Percentiles rank a stretch among this genome's conserved stretches.
Evolutionary conservation across 2,329 filamentous ascomycete genomes (phyloP).

Genomic region (Fusarium stilboides): DNA sequence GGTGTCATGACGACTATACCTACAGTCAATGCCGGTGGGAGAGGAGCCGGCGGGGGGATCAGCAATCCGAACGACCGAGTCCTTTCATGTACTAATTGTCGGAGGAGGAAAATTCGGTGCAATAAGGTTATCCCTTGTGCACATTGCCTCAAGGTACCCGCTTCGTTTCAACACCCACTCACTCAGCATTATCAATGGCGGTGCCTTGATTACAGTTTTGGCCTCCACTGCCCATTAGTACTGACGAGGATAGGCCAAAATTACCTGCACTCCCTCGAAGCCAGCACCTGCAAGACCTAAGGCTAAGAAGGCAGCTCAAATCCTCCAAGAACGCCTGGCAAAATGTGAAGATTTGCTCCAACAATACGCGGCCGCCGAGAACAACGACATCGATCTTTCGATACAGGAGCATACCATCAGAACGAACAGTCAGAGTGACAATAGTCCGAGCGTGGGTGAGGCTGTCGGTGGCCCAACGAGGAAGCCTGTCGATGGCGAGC

Average conservation of each 20-base stretch:
- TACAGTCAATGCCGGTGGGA: no score
- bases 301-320: neutral
- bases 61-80: neutral
- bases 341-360: neutral
- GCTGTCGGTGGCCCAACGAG: neutral
- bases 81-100: constrained; percentile 8
- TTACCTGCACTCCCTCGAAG: neutral
- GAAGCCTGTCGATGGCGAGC: neutral
- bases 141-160: constrained; percentile 1
- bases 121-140: constrained; percentile 5
- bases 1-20: no score
- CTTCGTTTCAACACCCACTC: no score
- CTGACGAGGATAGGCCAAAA: neutral
- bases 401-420: no score
- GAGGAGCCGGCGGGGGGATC: neutral
- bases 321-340: neutral
- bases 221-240: neutral
- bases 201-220: no score
- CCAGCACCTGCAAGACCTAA: neutral
- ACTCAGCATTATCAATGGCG: no score
- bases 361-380: neutral
- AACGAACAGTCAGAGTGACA: no score
- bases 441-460: neutral
- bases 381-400: no score
- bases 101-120: constrained; percentile 8